Evolutionary conservation across 768 basidiomycete species (phyloP).

Genomic region (Exidia glandulosa): DNA sequence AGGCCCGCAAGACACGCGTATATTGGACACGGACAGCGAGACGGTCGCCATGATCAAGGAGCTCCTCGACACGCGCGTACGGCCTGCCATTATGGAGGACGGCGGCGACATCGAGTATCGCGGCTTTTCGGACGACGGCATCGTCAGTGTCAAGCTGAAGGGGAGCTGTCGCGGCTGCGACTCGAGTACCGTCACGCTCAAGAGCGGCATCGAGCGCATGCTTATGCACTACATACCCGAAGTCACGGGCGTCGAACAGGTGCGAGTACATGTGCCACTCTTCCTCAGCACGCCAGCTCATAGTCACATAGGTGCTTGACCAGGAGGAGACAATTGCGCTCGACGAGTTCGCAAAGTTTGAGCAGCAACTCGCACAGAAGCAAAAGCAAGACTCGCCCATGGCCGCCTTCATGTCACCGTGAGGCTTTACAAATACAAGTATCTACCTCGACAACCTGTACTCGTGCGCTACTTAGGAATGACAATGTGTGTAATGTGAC

Average conservation of each 20-base stretch:
- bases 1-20: slow-evolving; percentile 87
- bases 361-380: slow-evolving; percentile 46
- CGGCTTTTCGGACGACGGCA: slow-evolving; percentile 64
- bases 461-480: no score
- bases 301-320: slow-evolving; percentile 59
- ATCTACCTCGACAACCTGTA: background rate
- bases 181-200: slow-evolving; percentile 89
- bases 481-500: no score
- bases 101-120: slow-evolving; percentile 97
- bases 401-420: no score
- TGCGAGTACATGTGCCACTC: slow-evolving; percentile 18
- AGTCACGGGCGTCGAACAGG: slow-evolving; percentile 86
- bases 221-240: slow-evolving; percentile 98
- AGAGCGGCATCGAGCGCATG: slow-evolving; percentile 97
- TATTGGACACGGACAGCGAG: slow-evolving; percentile 90
- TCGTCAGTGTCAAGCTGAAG: slow-evolving; percentile 86
- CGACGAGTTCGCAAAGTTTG: slow-evolving; percentile 83
- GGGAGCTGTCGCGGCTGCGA: slow-evolving; percentile 95
- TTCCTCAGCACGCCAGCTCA: background rate
- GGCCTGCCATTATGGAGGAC: slow-evolving; percentile 98
- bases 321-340: slow-evolving; percentile 81
- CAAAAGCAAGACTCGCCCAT: slow-evolving; percentile 27
- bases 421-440: background rate
- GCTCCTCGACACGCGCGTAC: slow-evolving; percentile 83
- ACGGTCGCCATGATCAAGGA: slow-evolving; percentile 99